Base-by-base conservation (phyloP, 2,329 filamentous ascomycete genomes). In the Pseudopithomyces maydicus region DNA sequence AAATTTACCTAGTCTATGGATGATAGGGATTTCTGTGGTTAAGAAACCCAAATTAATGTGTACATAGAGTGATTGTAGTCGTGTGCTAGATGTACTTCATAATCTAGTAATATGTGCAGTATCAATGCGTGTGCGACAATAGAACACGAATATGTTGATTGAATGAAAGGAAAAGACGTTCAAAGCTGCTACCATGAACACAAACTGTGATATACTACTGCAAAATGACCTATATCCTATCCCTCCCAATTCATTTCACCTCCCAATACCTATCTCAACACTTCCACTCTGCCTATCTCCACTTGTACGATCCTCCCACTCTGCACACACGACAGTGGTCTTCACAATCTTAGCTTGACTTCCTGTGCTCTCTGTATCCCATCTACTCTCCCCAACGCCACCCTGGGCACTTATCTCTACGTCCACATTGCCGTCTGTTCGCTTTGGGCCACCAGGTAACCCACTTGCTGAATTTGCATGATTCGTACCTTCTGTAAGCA, bases 311-410 rank as follows among this genome's bases (percentile, higher is more conserved):
- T 74, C 71, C 42, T 74, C 70, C 71, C 71, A 75, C 42, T 71
- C 69, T 5, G 72, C 67, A 59, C 67, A 72, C 2, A 75, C 66
- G 11, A 72, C 71, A 4, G 71, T 75, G 4, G 72, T 75, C 57
- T 73, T 75, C 56, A 75, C 48, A 29, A 75, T 75, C 56, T 72
- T 73, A 2, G 71, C 66, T 49, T 70, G 66, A 43, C 67, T 74
- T 1, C 67, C 71, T 17, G 62, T 73, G 52, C 71, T 75, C 39
- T 69, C 68, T 1, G 65, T 68, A 39, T 75, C 71, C 71, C 71
- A 74, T 49, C 61, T 70, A 47, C 56, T 68, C 14, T 69, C 63
- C 0, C 67, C 64, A 1, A 36, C 57, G 1, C 52, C n/a, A 4
- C 44, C 58, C 17, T 62, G 45, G 19, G 50, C 49, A 39, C 33